phyloP scores from a whole-genome alignment of 1,284 basidiomycete genomes.

The Ganoderma boninense region DNA sequence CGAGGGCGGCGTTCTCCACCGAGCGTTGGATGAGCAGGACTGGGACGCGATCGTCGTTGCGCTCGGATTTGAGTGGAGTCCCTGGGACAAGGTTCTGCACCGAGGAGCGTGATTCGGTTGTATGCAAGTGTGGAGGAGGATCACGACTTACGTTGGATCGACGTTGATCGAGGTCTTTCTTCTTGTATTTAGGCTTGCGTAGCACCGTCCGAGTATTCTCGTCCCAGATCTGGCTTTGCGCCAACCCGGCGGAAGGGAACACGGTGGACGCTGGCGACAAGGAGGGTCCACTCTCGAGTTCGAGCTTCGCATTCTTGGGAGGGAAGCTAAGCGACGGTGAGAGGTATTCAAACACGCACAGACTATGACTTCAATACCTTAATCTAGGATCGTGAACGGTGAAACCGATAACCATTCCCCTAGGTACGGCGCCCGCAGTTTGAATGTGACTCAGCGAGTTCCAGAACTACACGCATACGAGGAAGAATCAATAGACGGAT shows the following conservation, averaged over 20 bases:
- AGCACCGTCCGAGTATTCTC: conserved; percentile 58
- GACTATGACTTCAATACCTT: conserved; percentile 50
- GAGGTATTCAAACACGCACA: neutral
- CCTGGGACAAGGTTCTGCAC: conserved; percentile 80
- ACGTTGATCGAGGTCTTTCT: conserved; percentile 85
- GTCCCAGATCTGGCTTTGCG: conserved; percentile 79
- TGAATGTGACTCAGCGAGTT: conserved; percentile 64
- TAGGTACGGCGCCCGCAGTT: conserved; percentile 70
- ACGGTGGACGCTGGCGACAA: conserved; percentile 44
- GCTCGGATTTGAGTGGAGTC: conserved; percentile 65
- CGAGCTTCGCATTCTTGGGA: conserved; percentile 72
- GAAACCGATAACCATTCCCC: conserved; percentile 80
- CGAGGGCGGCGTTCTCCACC: conserved; percentile 48
- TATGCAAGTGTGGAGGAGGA: neutral
- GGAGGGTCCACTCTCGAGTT: conserved; percentile 30
- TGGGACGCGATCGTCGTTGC: conserved; percentile 84
- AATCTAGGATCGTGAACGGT: conserved; percentile 84
- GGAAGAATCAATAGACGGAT: neutral
- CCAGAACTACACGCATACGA: conserved; percentile 67
- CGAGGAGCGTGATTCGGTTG: conserved; percentile 1
- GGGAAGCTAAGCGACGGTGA: conserved; percentile 66
- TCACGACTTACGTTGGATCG: conserved; percentile 65
- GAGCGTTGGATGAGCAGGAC: conserved; percentile 85
- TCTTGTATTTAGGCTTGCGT: conserved; percentile 75
- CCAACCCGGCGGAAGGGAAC: conserved; percentile 67